Percentiles rank a stretch among this genome's conserved stretches.
phyloP scores from a whole-genome alignment of 73 alveolate genomes.

The Paramecium caudatum region DNA sequence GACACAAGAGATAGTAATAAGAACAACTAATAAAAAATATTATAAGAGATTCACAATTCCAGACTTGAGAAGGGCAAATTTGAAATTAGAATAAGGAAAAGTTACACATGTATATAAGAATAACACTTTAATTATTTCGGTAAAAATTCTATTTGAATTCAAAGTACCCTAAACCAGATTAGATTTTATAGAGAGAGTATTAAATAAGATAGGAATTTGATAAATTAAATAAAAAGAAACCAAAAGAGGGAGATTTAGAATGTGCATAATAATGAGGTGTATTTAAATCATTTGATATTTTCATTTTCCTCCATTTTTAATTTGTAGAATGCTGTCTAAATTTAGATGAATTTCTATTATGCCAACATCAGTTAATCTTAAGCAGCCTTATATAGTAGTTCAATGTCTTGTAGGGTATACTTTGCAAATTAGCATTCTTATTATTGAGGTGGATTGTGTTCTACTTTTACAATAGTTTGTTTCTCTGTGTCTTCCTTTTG shows the following conservation, averaged over 20 bases:
- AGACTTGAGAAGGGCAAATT: conserved; percentile 90
- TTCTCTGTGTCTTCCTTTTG: too few species aligned
- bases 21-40: conserved; percentile 97
- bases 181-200: conserved; percentile 71
- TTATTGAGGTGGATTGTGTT: too few species aligned
- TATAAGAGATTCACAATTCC: conserved; percentile 97
- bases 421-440: too few species aligned
- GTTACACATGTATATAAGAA: conserved; percentile 92
- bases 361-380: too few species aligned
- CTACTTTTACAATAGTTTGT: too few species aligned
- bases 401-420: too few species aligned
- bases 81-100: conserved; percentile 87
- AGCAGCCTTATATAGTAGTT: too few species aligned
- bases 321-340: too few species aligned
- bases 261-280: conserved; percentile 77
- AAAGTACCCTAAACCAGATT: conserved; percentile 95
- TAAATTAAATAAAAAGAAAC: conserved; percentile 77
- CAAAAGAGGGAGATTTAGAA: conserved; percentile 83
- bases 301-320: too few species aligned
- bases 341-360: too few species aligned
- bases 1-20: conserved; percentile 93
- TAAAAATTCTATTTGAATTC: not conserved
- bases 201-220: conserved; percentile 74
- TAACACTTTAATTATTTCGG: conserved; percentile 94
- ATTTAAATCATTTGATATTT: too few species aligned